These are phyloP conservation scores for Uronychia binucleata DNA, from an alignment of 73 alveolate genomes.

Conservation along the genomic window DNA sequence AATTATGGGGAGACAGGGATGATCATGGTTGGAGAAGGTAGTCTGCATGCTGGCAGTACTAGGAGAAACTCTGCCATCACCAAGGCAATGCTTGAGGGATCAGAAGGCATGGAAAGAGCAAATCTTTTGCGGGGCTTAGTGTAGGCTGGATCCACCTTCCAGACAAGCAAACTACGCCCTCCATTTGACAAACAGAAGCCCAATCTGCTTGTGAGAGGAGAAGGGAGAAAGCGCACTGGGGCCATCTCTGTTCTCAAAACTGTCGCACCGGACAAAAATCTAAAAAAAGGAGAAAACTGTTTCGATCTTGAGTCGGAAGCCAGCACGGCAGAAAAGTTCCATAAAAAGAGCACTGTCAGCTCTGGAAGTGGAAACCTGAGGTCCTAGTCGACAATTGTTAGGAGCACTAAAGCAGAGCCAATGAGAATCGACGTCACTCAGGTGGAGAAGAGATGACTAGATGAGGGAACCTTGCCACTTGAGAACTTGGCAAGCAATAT, in stretches of 20 bases:
- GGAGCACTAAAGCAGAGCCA: no score
- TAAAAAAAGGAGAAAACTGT: no score
- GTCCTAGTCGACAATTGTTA: no score
- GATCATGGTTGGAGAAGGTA: not conserved
- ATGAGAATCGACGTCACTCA: not conserved
- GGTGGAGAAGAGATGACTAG: not conserved
- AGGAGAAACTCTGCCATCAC: not conserved
- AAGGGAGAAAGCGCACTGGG: not conserved
- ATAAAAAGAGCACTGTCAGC: no score
- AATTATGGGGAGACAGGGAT: not conserved
- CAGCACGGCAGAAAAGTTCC: no score
- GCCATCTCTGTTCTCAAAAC: not conserved
- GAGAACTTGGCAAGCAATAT: not conserved
- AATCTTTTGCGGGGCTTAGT: not conserved
- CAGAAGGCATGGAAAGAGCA: not conserved
- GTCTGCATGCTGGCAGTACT: not conserved
- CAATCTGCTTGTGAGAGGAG: not conserved
- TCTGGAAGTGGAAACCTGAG: no score
- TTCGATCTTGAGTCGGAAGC: no score
- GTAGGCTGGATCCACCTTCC: not conserved
- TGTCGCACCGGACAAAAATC: no score
- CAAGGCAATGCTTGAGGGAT: not conserved
- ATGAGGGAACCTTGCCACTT: not conserved
- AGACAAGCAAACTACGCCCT: not conserved
- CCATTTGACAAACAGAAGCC: no score